Evolutionary conservation across 345 rosid species (phyloP).

Genomic region (sweet orange (Citrus sinensis)): DNA sequence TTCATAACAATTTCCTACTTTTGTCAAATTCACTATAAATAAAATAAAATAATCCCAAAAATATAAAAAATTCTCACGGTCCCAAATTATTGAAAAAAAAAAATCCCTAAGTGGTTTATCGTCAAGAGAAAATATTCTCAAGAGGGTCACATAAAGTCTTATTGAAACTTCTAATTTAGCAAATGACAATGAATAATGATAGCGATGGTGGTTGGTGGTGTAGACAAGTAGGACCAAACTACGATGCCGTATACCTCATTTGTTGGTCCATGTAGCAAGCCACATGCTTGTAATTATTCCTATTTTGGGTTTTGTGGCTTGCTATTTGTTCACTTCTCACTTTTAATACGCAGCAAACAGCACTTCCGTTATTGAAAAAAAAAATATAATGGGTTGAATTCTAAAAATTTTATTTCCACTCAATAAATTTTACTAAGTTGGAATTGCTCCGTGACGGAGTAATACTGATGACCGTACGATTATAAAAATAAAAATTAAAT

Average conservation of each 20-base stretch:
- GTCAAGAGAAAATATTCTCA: neutral
- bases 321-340: neutral
- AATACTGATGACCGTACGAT: rapidly evolving
- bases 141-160: neutral
- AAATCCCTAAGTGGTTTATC: neutral
- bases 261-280: neutral
- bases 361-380: neutral
- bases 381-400: no score
- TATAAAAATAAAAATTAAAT: no score
- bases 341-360: neutral
- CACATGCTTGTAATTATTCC: neutral
- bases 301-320: no score
- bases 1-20: no score
- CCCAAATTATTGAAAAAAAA: neutral
- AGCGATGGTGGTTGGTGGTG: neutral
- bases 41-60: neutral
- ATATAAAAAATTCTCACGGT: neutral
- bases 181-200: neutral
- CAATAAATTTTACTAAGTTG: no score
- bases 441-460: rapidly evolving
- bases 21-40: no score
- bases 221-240: neutral
- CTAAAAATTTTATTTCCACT: rapidly evolving
- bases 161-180: no score
- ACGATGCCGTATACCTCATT: neutral